Conservation (phyloP, 1,284 basidiomycete species). For the Cutaneotrichosporon cyanovorans region DNA sequence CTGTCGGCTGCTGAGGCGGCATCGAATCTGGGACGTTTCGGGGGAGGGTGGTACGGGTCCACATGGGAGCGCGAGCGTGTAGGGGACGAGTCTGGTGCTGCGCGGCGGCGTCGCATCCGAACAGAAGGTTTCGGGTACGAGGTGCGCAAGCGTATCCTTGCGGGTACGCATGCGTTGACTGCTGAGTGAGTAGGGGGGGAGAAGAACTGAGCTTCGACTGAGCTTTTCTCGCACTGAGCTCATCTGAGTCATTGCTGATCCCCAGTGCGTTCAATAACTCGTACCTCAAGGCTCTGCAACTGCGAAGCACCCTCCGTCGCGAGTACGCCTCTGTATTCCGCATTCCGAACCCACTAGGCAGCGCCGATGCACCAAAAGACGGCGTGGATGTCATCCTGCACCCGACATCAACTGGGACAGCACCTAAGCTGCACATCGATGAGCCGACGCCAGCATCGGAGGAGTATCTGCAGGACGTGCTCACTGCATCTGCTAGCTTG, state of each 20-base stretch:
- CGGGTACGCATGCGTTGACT: constrained; percentile 85
- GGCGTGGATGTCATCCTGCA: constrained; percentile 74
- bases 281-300: constrained; percentile 80
- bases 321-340: constrained; percentile 71
- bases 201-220: no score
- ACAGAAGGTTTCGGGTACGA: constrained; percentile 74
- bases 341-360: constrained; percentile 40
- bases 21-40: constrained; percentile 84
- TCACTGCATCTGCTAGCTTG: constrained; percentile 85
- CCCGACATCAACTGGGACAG: constrained; percentile 71
- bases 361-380: constrained; percentile 11
- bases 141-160: constrained; percentile 77
- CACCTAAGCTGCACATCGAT: constrained; percentile 49
- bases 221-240: no score
- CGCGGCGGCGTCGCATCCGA: constrained; percentile 54
- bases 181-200: constrained; percentile 81
- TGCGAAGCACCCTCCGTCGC: constrained; percentile 61
- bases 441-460: constrained; percentile 41
- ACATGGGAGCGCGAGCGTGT: constrained; percentile 49
- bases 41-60: constrained; percentile 60
- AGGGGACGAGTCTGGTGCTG: constrained; percentile 48
- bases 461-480: constrained; percentile 78
- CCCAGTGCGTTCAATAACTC: constrained; percentile 89
- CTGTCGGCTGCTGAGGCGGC: constrained; percentile 90
- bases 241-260: no score